These are phyloP conservation scores for Ramularia endophylla DNA, from an alignment of 2,329 filamentous ascomycete genomes.

Conservation along the genomic window DNA sequence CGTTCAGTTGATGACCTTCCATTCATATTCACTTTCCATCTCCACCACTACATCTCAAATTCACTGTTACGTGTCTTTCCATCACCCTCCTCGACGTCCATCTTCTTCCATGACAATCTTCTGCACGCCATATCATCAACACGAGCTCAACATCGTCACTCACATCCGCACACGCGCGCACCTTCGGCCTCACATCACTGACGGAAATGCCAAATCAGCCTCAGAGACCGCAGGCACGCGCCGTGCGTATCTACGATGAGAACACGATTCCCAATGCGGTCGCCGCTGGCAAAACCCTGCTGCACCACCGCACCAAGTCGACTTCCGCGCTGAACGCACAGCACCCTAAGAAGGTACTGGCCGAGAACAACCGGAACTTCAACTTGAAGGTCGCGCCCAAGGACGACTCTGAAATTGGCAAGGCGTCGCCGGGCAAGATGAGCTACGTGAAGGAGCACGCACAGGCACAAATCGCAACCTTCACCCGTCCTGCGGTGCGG, in stretches of 20 bases:
- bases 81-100: too few relatives aligned
- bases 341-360: constrained; percentile 35
- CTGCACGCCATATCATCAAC: too few relatives aligned
- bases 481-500: constrained; percentile 55
- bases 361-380: constrained; percentile 22
- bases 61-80: too few relatives aligned
- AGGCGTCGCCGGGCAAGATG: constrained; percentile 36
- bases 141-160: not conserved
- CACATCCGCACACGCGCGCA: constrained; percentile 2
- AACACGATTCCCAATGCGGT: constrained; percentile 49
- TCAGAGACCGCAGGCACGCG: constrained; percentile 53
- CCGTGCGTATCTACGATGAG: constrained; percentile 62
- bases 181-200: constrained; percentile 1
- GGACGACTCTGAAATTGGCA: constrained; percentile 53
- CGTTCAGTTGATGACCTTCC: too few relatives aligned
- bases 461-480: constrained; percentile 40
- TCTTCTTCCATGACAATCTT: too few relatives aligned
- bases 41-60: too few relatives aligned
- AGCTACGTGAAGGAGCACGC: constrained; percentile 30
- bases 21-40: too few relatives aligned
- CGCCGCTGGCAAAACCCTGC: constrained; percentile 52
- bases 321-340: constrained; percentile 14
- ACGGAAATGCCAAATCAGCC: constrained; percentile 48
- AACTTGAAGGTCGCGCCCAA: constrained; percentile 35
- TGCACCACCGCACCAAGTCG: constrained; percentile 79